These are phyloP conservation scores for Boletales sp. DNA, from an alignment of 768 basidiomycete species.

Conservation along the genomic window DNA sequence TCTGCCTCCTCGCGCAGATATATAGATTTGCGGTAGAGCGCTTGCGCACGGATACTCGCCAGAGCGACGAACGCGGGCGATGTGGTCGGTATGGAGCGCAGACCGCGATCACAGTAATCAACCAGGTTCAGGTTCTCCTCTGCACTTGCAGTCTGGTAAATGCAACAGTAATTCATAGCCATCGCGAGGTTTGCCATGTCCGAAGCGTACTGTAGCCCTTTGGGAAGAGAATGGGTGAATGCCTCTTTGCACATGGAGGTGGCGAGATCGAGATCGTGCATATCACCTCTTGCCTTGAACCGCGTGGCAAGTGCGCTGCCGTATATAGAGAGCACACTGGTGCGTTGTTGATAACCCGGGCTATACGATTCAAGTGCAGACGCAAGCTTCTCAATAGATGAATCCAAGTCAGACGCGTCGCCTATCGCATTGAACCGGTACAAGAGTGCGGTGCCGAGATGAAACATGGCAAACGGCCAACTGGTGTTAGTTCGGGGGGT, in stretches of 20 bases:
- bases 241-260: conserved; percentile 15
- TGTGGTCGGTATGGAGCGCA: conserved; percentile 1
- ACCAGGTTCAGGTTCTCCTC: conserved; percentile 20
- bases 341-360: conserved; percentile 4
- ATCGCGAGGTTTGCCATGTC: conserved; percentile 1
- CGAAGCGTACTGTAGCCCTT: not conserved
- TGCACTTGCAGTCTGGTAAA: conserved; percentile 2
- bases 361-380: conserved; percentile 13
- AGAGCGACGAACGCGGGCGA: not conserved
- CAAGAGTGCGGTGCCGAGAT: conserved; percentile 7
- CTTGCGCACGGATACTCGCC: conserved; percentile 11
- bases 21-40: conserved; percentile 12
- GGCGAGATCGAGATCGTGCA: conserved; percentile 13
- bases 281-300: conserved; percentile 12
- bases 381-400: conserved; percentile 11
- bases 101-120: conserved; percentile 17
- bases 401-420: conserved; percentile 11
- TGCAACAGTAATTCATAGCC: conserved; percentile 8
- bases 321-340: conserved; percentile 10
- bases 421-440: conserved; percentile 10
- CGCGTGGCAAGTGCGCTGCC: conserved; percentile 11
- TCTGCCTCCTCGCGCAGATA: conserved; percentile 5
- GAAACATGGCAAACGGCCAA: conserved; percentile 10
- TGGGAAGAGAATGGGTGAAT: conserved; percentile 5
- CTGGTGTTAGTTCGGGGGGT: conserved; percentile 4